Evolutionary conservation across 306 rosid genomes (phyloP).

Genomic region (Glycyrrhiza uralensis): DNA sequence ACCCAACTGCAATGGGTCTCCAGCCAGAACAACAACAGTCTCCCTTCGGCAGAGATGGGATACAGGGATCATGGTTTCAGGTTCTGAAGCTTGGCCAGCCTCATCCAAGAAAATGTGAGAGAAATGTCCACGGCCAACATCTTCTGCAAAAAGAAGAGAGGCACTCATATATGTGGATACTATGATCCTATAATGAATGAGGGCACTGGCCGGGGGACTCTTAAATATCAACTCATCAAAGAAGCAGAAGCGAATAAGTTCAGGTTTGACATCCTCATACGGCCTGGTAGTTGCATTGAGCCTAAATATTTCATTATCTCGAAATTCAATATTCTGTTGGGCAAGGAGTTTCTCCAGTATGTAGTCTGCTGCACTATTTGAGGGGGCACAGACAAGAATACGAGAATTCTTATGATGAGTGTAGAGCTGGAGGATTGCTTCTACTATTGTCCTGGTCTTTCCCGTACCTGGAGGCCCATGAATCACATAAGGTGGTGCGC

Average conservation of each 20-base stretch:
- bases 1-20: conserved; percentile 94
- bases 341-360: conserved; percentile 63
- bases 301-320: conserved; percentile 68
- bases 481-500: conserved; percentile 79
- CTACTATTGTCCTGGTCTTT: conserved; percentile 75
- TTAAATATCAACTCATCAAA: conserved; percentile 58
- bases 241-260: conserved; percentile 59
- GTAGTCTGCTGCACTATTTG: conserved; percentile 89
- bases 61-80: conserved; percentile 81
- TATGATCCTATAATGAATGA: conserved; percentile 56
- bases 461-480: conserved; percentile 96
- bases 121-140: conserved; percentile 66
- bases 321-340: conserved; percentile 33
- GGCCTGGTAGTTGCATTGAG: conserved; percentile 70
- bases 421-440: conserved; percentile 79
- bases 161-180: conserved; percentile 83
- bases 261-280: conserved; percentile 65
- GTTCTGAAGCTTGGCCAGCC: conserved; percentile 99
- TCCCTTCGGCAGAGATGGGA: conserved; percentile 55
- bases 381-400: conserved; percentile 82
- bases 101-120: conserved; percentile 94
- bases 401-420: conserved; percentile 41
- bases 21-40: conserved; percentile 91
- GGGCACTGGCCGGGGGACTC: conserved; percentile 60
- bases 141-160: conserved; percentile 66